These are phyloP conservation scores for Sutorius eximius DNA, from an alignment of 1,284 basidiomycete species.

Conservation along the genomic window DNA sequence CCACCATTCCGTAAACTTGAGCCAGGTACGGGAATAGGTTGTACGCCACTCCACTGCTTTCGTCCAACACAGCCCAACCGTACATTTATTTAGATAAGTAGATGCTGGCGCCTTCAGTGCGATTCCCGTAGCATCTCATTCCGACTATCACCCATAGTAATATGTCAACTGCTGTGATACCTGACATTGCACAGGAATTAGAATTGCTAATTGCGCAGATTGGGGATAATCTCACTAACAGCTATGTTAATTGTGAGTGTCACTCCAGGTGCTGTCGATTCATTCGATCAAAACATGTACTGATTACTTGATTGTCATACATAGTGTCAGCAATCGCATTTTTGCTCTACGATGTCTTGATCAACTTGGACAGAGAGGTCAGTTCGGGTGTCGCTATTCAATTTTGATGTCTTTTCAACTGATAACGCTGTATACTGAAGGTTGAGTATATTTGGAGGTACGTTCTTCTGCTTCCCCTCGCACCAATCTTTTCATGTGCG, in stretches of 20 bases:
- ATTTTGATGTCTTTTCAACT: neutral
- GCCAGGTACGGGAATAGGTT: neutral
- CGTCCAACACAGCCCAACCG: neutral
- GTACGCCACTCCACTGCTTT: neutral
- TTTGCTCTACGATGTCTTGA: conserved; percentile 5
- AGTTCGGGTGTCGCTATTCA: neutral
- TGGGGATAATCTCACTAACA: neutral
- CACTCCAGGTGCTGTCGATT: too few species aligned
- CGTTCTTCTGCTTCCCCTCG: neutral
- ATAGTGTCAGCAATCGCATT: neutral
- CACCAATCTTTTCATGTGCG: neutral
- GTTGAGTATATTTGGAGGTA: conserved; percentile 5
- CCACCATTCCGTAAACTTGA: neutral
- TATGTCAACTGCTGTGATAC: neutral
- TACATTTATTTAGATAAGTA: neutral
- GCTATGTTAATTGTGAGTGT: conserved; percentile 1
- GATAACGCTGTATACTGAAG: neutral
- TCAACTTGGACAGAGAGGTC: too few species aligned
- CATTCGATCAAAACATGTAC: too few species aligned
- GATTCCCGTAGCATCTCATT: neutral
- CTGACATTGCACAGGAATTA: neutral
- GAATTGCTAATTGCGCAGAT: neutral
- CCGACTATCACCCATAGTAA: neutral
- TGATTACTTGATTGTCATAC: neutral
- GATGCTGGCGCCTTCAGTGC: neutral